Percentiles rank a stretch among this genome's conserved stretches.
Conservation (phyloP, 345 rosid genomes). For the Lepidium didymum region DNA sequence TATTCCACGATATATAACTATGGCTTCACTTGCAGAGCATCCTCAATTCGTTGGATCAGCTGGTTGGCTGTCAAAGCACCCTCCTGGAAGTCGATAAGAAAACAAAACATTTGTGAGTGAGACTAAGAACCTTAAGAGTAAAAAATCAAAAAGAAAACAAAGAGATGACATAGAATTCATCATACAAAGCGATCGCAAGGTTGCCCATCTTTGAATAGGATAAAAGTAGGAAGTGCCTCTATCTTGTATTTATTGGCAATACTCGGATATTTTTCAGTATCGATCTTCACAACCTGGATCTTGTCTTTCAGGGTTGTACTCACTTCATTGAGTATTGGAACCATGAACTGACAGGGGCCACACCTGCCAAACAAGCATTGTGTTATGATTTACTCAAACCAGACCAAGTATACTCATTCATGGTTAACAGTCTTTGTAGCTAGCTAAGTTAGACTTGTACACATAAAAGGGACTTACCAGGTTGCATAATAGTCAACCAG, state of each 20-base stretch:
- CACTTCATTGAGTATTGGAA: conserved; percentile 75
- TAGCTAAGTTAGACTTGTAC: neutral
- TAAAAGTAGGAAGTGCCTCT: conserved; percentile 84
- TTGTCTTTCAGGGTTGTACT: conserved; percentile 56
- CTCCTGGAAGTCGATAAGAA: conserved; percentile 40
- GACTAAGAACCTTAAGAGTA: neutral
- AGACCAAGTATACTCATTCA: neutral
- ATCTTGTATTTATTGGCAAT: conserved; percentile 70
- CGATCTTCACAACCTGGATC: conserved; percentile 82
- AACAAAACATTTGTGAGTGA: neutral
- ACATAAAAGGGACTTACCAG: conserved; percentile 41
- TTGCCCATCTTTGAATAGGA: conserved; percentile 75
- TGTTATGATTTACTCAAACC: neutral
- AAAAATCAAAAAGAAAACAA: neutral
- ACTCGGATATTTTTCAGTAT: conserved; percentile 80
- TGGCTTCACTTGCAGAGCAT: conserved; percentile 53
- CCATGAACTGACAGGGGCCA: conserved; percentile 94
- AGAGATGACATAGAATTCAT: conserved; percentile 1
- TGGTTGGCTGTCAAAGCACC: conserved; percentile 75
- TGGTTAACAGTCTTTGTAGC: neutral
- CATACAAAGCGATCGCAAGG: conserved; percentile 93
- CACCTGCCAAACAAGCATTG: conserved; percentile 49
- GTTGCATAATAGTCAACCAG: conserved; percentile 89
- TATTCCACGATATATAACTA: conserved; percentile 25
- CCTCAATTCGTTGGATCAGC: conserved; percentile 66